These are phyloP conservation scores for Brettanomyces bruxellensis DNA, from an alignment of 805 yeast species.

Conservation along the genomic window DNA sequence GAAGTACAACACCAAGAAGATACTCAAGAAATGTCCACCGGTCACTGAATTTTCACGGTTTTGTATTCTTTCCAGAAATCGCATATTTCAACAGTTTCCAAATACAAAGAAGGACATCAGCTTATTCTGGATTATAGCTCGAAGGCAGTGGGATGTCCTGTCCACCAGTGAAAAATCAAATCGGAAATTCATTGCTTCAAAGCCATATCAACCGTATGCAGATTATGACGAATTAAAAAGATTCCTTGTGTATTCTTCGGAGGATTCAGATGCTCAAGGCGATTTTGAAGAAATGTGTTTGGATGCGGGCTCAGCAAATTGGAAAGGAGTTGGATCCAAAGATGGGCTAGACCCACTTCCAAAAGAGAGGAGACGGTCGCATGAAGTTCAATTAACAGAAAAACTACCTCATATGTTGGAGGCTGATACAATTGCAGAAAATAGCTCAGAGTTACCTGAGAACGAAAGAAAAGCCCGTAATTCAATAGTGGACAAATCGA, in stretches of 20 bases:
- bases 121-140: slow-evolving; percentile 20
- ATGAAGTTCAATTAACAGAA: too few species aligned
- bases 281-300: not conserved
- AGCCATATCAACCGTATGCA: slow-evolving; percentile 2
- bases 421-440: too few species aligned
- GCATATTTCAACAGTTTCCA: slow-evolving; percentile 11
- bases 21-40: slow-evolving; percentile 17
- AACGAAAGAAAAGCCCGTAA: too few species aligned
- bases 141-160: slow-evolving; percentile 14
- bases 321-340: too few species aligned
- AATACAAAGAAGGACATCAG: slow-evolving; percentile 14
- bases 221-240: slow-evolving; percentile 1
- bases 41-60: slow-evolving; percentile 22
- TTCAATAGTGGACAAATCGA: too few species aligned
- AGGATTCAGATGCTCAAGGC: not conserved
- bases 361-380: too few species aligned
- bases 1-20: slow-evolving; percentile 5
- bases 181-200: slow-evolving; percentile 1
- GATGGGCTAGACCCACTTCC: too few species aligned
- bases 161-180: slow-evolving; percentile 7
- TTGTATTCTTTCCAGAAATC: slow-evolving; percentile 13
- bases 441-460: too few species aligned
- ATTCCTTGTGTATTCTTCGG: slow-evolving; percentile 1
- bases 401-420: too few species aligned
- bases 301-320: not conserved